Percentiles rank a stretch among this genome's conserved stretches.
Conservation (phyloP, 1,284 basidiomycete genomes). For the Ustilago cynodontis region DNA sequence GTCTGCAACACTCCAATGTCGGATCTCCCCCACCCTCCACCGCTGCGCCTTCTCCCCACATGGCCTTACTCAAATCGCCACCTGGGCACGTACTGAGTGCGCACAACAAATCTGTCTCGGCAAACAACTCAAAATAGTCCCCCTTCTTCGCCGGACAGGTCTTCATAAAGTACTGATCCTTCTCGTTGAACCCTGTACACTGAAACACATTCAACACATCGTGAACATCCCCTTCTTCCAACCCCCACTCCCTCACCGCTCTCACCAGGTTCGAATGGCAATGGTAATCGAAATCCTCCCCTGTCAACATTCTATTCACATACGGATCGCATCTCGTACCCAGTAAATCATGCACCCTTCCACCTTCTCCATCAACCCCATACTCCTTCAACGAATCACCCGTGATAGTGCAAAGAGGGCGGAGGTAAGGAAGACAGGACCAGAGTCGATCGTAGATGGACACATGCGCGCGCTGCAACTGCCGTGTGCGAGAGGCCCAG, state of each 20-base stretch:
- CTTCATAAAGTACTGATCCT: constrained; percentile 47
- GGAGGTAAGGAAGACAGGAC: constrained; percentile 36
- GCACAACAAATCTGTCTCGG: constrained; percentile 33
- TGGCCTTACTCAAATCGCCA: constrained; percentile 34
- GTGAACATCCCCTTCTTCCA: constrained; percentile 34
- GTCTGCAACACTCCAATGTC: constrained; percentile 37
- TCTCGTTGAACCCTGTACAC: constrained; percentile 34
- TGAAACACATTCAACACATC: constrained; percentile 45
- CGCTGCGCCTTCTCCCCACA: constrained; percentile 33
- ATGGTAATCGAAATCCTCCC: constrained; percentile 41
- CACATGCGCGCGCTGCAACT: constrained; percentile 39
- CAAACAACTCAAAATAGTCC: constrained; percentile 39
- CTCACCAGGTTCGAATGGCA: constrained; percentile 34
- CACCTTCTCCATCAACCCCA: constrained; percentile 31
- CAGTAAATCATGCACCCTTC: constrained; percentile 32
- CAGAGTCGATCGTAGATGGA: constrained; percentile 40
- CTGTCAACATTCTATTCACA: constrained; percentile 35
- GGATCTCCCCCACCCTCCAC: constrained; percentile 20
- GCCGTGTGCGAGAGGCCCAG: constrained; percentile 40
- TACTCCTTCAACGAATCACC: constrained; percentile 25
- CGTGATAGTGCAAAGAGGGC: constrained; percentile 42
- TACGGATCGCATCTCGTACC: constrained; percentile 41
- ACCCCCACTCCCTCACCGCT: constrained; percentile 23
- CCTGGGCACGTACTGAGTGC: constrained; percentile 38
- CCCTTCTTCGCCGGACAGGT: constrained; percentile 38